Percentiles rank a stretch among this genome's conserved stretches.
phyloP scores from a whole-genome alignment of 2,329 filamentous ascomycete species.

The Decorospora gaudefroyi region DNA sequence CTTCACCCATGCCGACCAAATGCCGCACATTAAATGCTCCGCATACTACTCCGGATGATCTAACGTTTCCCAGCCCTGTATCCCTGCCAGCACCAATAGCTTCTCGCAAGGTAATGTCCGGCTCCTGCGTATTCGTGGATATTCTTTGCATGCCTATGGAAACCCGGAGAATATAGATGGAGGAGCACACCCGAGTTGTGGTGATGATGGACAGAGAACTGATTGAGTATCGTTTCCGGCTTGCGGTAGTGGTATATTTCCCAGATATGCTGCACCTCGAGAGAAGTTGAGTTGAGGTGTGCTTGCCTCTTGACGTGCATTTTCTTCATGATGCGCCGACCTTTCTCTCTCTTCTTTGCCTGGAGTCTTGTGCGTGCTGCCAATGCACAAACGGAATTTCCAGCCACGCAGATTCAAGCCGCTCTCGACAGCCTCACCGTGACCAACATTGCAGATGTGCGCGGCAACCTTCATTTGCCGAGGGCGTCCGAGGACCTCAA shows the following conservation, averaged over 20 bases:
- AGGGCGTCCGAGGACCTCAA: constrained; percentile 32
- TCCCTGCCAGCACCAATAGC: neutral
- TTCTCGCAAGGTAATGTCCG: neutral
- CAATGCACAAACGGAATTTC: constrained; percentile 2
- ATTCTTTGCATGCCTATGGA: constrained; percentile 4
- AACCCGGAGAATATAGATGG: too few species aligned
- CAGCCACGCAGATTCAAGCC: constrained; percentile 7
- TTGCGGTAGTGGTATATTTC: constrained; percentile 2
- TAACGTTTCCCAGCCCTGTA: too few species aligned
- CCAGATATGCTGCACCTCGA: neutral
- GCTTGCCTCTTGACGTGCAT: neutral
- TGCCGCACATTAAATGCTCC: neutral
- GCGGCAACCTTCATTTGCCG: constrained; percentile 49
- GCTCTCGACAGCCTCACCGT: constrained; percentile 23
- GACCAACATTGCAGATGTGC: constrained; percentile 47
- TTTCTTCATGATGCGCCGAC: constrained; percentile 13
- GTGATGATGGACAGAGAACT: too few species aligned
- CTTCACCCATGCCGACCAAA: neutral
- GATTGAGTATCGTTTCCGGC: constrained; percentile 2
- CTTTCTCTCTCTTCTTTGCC: constrained; percentile 5
- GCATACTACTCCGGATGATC: too few species aligned
- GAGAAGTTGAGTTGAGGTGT: neutral
- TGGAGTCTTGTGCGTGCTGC: constrained; percentile 12
- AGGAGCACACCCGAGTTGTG: too few species aligned
- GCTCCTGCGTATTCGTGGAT: constrained; percentile 13